Conservation (phyloP, 106 monocot genomes). For the Dendrobium chrysotoxum region DNA sequence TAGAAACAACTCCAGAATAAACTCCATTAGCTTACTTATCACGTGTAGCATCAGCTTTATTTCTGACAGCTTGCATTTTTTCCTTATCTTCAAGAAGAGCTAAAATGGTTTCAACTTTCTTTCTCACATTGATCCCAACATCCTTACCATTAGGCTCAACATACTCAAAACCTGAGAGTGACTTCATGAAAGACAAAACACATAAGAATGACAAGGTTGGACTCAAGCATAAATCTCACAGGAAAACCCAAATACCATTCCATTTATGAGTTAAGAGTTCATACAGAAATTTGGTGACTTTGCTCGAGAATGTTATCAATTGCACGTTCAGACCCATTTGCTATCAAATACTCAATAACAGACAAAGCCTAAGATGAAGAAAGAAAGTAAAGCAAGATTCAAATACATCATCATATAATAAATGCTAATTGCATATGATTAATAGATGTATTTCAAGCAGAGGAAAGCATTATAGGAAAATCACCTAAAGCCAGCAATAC, state of each 20-base stretch:
- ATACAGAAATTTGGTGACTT: constrained; percentile 67
- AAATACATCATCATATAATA: background rate
- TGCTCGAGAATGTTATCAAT: constrained; percentile 89
- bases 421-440: background rate
- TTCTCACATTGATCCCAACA: constrained; percentile 86
- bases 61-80: constrained; percentile 68
- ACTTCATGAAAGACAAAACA: constrained; percentile 40
- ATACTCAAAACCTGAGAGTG: constrained; percentile 76
- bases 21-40: constrained; percentile 64
- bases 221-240: constrained; percentile 2
- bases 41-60: constrained; percentile 82
- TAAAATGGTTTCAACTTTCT: constrained; percentile 80
- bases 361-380: constrained; percentile 57
- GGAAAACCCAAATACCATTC: background rate
- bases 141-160: constrained; percentile 97
- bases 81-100: constrained; percentile 68
- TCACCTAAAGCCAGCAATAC: constrained; percentile 21
- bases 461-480: background rate
- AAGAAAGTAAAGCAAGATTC: background rate
- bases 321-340: constrained; percentile 87
- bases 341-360: constrained; percentile 87
- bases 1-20: background rate
- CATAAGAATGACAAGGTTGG: background rate
- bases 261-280: constrained; percentile 10
- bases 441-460: background rate